These are phyloP conservation scores for Aciculosporium take DNA, from an alignment of 2,329 filamentous ascomycete species.

Conservation along the genomic window DNA sequence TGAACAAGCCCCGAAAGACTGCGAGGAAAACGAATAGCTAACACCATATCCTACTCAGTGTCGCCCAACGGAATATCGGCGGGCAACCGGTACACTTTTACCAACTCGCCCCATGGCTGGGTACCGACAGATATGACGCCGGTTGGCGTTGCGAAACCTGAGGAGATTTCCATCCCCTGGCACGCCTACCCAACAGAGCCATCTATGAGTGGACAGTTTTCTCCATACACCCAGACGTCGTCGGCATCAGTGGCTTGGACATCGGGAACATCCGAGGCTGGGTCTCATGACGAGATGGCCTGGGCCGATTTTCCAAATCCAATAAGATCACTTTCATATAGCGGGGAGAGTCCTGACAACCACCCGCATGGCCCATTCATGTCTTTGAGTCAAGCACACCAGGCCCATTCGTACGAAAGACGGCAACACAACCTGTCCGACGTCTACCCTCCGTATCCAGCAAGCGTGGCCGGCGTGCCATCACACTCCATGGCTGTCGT, in stretches of 20 bases:
- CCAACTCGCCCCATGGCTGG: constrained; percentile 28
- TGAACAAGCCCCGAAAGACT: constrained; percentile 14
- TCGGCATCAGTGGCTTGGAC: constrained; percentile 29
- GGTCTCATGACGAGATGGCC: constrained; percentile 27
- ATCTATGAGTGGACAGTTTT: constrained; percentile 34
- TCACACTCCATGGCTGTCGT: constrained; percentile 20
- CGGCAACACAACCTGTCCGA: constrained; percentile 27
- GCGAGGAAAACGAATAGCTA: neutral
- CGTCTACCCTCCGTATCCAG: constrained; percentile 28
- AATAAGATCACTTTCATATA: constrained; percentile 33
- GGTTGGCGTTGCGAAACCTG: constrained; percentile 25
- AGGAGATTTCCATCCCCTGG: constrained; percentile 33
- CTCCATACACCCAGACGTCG: constrained; percentile 31
- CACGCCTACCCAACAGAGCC: constrained; percentile 35
- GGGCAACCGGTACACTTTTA: constrained; percentile 24
- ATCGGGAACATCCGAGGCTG: constrained; percentile 21
- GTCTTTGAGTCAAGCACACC: constrained; percentile 23
- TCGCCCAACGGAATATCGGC: constrained; percentile 18
- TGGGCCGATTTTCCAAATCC: constrained; percentile 31
- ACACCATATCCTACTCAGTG: constrained; percentile 13
- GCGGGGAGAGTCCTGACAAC: constrained; percentile 24
- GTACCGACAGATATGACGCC: constrained; percentile 27
- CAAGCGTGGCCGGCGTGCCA: constrained; percentile 22
- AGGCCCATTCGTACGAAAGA: constrained; percentile 28
- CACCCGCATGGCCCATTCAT: constrained; percentile 26